Percentiles rank a stretch among this genome's conserved stretches.
Evolutionary conservation across 2,329 filamentous ascomycete genomes (phyloP).

Genomic region (Ceratocystis eucalypticola): DNA sequence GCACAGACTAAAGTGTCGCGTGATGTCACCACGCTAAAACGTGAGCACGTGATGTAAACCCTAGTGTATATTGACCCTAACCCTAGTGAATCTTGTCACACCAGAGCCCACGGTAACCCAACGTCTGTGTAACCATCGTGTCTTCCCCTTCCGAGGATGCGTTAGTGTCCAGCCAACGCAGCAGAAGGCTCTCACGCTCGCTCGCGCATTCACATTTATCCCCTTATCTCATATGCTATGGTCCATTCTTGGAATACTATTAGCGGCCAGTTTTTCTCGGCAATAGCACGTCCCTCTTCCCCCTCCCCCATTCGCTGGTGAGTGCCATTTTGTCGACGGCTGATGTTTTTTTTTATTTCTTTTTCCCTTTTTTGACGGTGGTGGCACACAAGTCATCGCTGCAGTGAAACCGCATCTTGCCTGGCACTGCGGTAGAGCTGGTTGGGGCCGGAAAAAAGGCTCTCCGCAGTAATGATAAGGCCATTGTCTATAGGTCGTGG

Average conservation of each 20-base stretch:
- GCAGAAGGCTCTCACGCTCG: too few species aligned
- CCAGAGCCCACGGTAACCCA: background rate
- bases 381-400: background rate
- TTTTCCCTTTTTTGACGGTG: background rate
- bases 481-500: background rate
- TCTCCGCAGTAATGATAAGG: background rate
- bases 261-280: background rate
- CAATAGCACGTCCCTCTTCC: background rate
- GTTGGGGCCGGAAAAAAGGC: background rate
- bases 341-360: too few species aligned
- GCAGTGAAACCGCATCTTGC: background rate
- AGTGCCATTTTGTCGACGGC: background rate
- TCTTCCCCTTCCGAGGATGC: background rate
- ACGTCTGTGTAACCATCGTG: background rate
- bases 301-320: background rate
- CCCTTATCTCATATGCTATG: background rate
- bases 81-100: background rate
- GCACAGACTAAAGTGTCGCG: background rate
- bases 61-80: rapidly evolving
- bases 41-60: background rate
- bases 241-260: background rate
- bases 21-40: background rate
- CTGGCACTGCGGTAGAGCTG: background rate
- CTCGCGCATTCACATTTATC: too few species aligned
- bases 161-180: too few species aligned